Conservation (phyloP, 2,329 filamentous ascomycete species). For the Orbilia oligospora region DNA sequence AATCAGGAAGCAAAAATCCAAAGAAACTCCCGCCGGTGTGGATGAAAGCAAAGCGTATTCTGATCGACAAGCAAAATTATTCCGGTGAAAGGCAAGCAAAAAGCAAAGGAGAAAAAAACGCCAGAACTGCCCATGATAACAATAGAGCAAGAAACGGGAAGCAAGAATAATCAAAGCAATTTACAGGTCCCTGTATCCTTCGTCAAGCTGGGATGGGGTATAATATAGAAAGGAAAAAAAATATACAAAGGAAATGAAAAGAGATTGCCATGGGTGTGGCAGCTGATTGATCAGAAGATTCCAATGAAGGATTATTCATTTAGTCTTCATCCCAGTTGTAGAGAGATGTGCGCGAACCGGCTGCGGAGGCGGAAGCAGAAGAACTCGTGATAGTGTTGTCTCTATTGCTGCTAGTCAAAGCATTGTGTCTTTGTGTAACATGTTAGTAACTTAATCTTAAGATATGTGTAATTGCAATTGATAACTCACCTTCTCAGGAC, state of each 20-base stretch:
- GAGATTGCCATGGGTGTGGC: background rate
- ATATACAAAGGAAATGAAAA: slow-evolving; percentile 60
- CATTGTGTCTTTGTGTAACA: slow-evolving; percentile 46
- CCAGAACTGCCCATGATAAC: slow-evolving; percentile 31
- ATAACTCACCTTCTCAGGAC: slow-evolving; percentile 72
- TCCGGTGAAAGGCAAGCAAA: slow-evolving; percentile 17
- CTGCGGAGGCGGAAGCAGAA: slow-evolving; percentile 33
- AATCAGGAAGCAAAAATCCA: slow-evolving; percentile 26
- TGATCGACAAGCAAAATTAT: slow-evolving; percentile 20
- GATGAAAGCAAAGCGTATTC: slow-evolving; percentile 24
- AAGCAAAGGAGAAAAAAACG: slow-evolving; percentile 44
- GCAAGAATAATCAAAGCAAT: slow-evolving; percentile 39
- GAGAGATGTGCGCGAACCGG: slow-evolving; percentile 54
- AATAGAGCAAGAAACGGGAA: slow-evolving; percentile 27
- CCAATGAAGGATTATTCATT: slow-evolving; percentile 18
- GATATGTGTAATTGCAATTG: background rate
- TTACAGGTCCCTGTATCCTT: slow-evolving; percentile 41
- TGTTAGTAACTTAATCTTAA: slow-evolving; percentile 21
- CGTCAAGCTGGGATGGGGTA: slow-evolving; percentile 21
- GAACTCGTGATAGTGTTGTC: slow-evolving; percentile 50
- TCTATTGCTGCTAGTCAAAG: slow-evolving; percentile 42
- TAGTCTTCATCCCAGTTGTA: slow-evolving; percentile 61
- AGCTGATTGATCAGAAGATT: background rate
- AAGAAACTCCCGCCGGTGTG: slow-evolving; percentile 48
- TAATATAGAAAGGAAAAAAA: slow-evolving; percentile 50